Percentiles rank a stretch among this genome's conserved stretches.
Evolutionary conservation across 73 alveolate species (phyloP).

Genomic region (Blepharisma stoltei): DNA sequence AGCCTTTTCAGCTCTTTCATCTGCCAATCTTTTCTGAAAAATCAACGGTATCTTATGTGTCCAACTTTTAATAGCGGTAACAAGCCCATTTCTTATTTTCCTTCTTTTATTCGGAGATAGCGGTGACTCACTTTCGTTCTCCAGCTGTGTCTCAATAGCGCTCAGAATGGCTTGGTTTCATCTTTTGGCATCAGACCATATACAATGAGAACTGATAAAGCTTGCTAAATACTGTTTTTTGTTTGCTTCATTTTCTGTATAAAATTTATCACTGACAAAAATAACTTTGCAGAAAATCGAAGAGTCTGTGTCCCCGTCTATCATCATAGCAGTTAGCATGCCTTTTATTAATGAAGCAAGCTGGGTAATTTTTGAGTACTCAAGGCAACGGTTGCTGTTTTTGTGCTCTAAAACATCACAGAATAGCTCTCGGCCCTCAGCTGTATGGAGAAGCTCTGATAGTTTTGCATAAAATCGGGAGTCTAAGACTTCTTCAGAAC

Average conservation of each 20-base stretch:
- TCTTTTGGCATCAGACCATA: constrained; percentile 17
- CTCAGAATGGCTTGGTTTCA: background rate
- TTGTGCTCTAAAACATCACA: constrained; percentile 18
- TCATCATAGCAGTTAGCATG: constrained; percentile 12
- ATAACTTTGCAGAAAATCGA: constrained; percentile 14
- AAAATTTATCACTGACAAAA: constrained; percentile 2
- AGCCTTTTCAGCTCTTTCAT: constrained; percentile 4
- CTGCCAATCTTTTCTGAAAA: background rate
- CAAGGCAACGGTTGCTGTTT: background rate
- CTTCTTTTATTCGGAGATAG: background rate
- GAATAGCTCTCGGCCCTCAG: constrained; percentile 1
- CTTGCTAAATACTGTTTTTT: background rate
- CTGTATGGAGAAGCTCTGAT: constrained; percentile 9
- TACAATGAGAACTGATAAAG: background rate
- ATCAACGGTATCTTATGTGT: background rate
- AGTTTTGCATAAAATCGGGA: background rate
- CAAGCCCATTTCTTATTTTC: background rate
- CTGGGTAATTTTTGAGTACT: background rate
- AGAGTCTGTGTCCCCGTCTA: constrained; percentile 12
- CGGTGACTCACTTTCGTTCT: background rate
- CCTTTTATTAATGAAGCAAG: constrained; percentile 1
- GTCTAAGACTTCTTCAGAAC: background rate
- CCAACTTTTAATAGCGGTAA: background rate
- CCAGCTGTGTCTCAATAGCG: background rate
- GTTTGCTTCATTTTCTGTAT: constrained; percentile 8